Percentiles rank a stretch among this genome's conserved stretches.
These are phyloP conservation scores for Biancaea sappan DNA, from an alignment of 306 rosid genomes.

Conservation along the genomic window DNA sequence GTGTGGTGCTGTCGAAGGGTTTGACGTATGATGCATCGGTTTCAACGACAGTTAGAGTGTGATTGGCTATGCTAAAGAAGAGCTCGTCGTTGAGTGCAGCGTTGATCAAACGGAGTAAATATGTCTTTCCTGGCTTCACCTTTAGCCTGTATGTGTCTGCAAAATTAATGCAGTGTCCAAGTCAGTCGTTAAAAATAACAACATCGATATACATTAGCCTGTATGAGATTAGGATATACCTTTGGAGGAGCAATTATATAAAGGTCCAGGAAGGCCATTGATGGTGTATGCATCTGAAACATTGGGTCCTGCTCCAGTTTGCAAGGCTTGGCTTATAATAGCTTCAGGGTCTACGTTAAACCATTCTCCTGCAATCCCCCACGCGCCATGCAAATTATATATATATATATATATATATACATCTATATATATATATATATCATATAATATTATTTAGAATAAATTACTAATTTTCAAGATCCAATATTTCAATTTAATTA, in stretches of 20 bases:
- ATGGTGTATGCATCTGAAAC: conserved; percentile 86
- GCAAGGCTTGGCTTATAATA: conserved; percentile 76
- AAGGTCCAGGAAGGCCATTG: conserved; percentile 79
- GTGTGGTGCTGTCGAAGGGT: conserved; percentile 55
- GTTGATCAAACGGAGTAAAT: conserved; percentile 72
- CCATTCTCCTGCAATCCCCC: conserved; percentile 75
- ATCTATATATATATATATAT: too few species aligned
- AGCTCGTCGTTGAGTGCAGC: conserved; percentile 94
- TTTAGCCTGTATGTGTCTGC: conserved; percentile 73
- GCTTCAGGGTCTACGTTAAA: conserved; percentile 78
- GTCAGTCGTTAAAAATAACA: too few species aligned
- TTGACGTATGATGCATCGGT: conserved; percentile 75
- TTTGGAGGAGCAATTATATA: conserved; percentile 73
- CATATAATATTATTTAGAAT: too few species aligned
- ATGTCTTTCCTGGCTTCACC: conserved; percentile 78
- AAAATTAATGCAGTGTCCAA: too few species aligned
- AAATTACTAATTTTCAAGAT: too few species aligned
- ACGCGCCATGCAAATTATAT: not conserved
- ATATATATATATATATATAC: too few species aligned
- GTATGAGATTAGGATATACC: too few species aligned
- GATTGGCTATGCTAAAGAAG: conserved; percentile 77
- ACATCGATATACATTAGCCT: too few species aligned
- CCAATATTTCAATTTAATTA: too few species aligned
- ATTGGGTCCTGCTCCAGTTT: conserved; percentile 81
- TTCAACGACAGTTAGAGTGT: conserved; percentile 69